Base-by-base conservation (phyloP, 2,329 filamentous ascomycete species). In the Xylaria digitata region DNA sequence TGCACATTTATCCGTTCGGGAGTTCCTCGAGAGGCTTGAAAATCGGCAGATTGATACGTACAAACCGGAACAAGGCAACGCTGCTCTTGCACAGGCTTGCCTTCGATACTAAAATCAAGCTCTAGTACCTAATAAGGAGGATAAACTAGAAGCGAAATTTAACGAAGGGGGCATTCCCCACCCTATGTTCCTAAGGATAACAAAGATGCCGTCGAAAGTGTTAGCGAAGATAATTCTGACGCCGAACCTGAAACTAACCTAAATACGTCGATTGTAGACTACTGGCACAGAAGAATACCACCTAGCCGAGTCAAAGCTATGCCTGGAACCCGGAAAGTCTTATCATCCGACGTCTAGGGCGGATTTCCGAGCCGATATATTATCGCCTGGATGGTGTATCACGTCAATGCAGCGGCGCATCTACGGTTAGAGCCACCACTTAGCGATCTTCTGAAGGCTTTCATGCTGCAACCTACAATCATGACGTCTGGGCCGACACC, bases 381-480 rank as follows among this genome's bases (percentile, higher is more conserved):
- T 42, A n/a, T 19, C 17, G 2, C 15, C 6, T 62, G 50, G 40
- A 32, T 56, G 42, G 19, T 48, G 21, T 15, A 62, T 23, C 60
- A 62, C 23, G 32, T 62, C 45, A 19, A 55, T 19, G 5, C 26
- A 26, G 26, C 26, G 3, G 26, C 26, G 5, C 26, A 26, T 26
- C 26, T 26, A 26, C 5, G 26, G 26, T 5, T 26, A 26, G 26
- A 30, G 19, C 49, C 49, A n/a, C 26, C 19, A 40, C 49, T 61
- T 21, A 6, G n/a, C 19, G 19, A 53, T 13, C 46, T 54, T 46
- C 40, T 61, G 2, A 53, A 61, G 42, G 26, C 59, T 30, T 55
- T 61, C 50, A 4, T 50, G 9, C 34, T 52, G 32, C 57, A 60
- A 11, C 57, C 34, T n/a, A 17, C 19, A 2, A 15, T 30, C 23